Evolutionary conservation across 2,329 filamentous ascomycete species (phyloP), one percentile per base, ranked within the genome.

Genomic region (Cadophora sp.): DNA sequence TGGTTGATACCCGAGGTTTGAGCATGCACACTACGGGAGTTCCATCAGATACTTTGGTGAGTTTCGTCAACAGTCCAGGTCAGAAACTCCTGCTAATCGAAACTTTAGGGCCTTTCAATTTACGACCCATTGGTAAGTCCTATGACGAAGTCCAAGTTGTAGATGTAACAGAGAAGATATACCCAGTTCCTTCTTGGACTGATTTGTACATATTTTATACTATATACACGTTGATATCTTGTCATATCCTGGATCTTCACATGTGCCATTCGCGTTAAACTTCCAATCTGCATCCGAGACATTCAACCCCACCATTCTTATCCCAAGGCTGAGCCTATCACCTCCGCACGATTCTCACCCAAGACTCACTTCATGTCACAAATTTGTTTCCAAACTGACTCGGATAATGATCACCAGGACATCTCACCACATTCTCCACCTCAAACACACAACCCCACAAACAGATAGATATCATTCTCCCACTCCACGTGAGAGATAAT

Each of bases 1-100:
- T 99, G 79, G 79, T 99, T 24, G 96, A 99, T 78, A 87, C 88
- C 0, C 84, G 91, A 69, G 92, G 91, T 2, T 78, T 97, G 73
- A 84, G 81, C 71, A 83, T 84, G 71, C 90, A 92, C 75, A 83
- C 81, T 14, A 84, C 86, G 1, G 75, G 78, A 50, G 86, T 90
- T 43, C 89, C 90, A 12, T 77, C 79, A n/a, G 90, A 92, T 79
- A 89, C 84, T 19, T 79, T 91, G 69, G 75, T 77, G 66, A 68
- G 75, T 72, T 24, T 12, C 24, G 67, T 37, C 46, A 68, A 19
- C 46, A 68, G 14, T 63, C 56, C 5, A 61, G 16, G 11, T 70
- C 68, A 27, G 61, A 40, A 3, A 50, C 68, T 3, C 26, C 51
- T 65, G 12, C 69, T 73, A 64, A 72, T 27, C 26, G 9, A 9